Percentiles rank a stretch among this genome's conserved stretches.
These are phyloP conservation scores for Alternaria longipes DNA, from an alignment of 2,329 filamentous ascomycete species.

Conservation along the genomic window DNA sequence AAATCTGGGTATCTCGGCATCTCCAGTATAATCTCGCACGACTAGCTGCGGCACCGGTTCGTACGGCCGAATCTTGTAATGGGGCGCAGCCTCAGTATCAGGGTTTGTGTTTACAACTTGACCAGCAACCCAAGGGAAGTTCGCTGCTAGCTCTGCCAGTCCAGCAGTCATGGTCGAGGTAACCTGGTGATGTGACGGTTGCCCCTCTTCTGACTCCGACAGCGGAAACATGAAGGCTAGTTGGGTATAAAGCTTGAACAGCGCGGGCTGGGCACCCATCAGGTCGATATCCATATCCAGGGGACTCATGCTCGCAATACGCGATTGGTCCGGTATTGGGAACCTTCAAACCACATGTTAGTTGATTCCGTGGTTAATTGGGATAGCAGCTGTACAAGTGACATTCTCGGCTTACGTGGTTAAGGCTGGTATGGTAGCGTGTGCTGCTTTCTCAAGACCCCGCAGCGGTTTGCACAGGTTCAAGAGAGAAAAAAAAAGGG, in stretches of 20 bases:
- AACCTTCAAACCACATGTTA: not conserved
- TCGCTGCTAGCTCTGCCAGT: constrained; percentile 43
- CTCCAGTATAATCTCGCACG: constrained; percentile 56
- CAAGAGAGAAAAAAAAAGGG: too few species aligned
- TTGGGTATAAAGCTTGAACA: constrained; percentile 59
- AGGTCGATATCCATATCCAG: constrained; percentile 50
- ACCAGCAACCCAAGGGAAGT: constrained; percentile 61
- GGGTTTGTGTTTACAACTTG: constrained; percentile 46
- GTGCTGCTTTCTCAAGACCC: not conserved
- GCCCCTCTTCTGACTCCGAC: constrained; percentile 20
- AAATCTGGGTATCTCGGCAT: constrained; percentile 51
- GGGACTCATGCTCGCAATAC: constrained; percentile 9
- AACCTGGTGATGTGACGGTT: constrained; percentile 14
- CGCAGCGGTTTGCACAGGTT: not conserved
- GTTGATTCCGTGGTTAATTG: not conserved
- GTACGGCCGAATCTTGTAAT: constrained; percentile 54
- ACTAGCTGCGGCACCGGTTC: constrained; percentile 47
- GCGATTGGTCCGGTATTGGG: not conserved
- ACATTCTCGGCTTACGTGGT: constrained; percentile 1
- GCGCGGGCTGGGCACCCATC: constrained; percentile 54
- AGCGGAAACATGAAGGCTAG: constrained; percentile 55
- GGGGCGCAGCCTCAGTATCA: constrained; percentile 38
- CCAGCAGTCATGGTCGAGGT: constrained; percentile 17
- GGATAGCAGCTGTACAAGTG: not conserved
- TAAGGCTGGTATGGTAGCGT: not conserved